These are phyloP conservation scores for Fraxinus floribunda DNA, from an alignment of 305 asterid species.

Conservation along the genomic window DNA sequence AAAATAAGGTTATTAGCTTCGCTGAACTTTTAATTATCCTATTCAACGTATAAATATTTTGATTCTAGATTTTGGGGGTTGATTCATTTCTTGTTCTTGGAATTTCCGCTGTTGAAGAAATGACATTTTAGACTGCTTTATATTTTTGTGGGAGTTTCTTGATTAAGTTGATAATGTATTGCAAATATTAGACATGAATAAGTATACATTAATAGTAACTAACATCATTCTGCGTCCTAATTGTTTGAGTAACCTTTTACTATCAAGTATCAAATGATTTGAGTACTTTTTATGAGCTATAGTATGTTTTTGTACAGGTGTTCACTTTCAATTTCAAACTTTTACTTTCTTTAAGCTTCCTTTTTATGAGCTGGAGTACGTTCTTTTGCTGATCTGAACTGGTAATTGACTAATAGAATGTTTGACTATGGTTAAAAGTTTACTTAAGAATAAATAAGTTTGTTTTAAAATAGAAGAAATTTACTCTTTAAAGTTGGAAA, in stretches of 20 bases:
- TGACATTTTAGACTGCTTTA: not conserved
- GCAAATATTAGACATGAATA: not conserved
- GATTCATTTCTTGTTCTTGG: not conserved
- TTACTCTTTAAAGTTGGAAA: not conserved
- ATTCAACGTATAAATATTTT: not conserved
- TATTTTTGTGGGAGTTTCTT: not conserved
- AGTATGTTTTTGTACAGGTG: not conserved
- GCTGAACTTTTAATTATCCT: not conserved
- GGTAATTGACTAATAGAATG: not conserved
- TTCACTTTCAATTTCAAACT: not conserved
- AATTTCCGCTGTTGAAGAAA: not conserved
- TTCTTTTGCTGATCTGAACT: not conserved
- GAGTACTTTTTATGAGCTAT: not conserved
- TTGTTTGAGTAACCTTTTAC: not conserved
- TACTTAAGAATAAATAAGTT: not conserved
- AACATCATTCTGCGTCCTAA: not conserved
- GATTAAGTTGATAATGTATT: not conserved
- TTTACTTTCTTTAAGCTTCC: not conserved
- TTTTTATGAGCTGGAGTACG: not conserved
- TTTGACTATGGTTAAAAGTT: not conserved
- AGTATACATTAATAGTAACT: not conserved
- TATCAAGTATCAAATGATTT: not conserved
- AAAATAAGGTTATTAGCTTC: not conserved
- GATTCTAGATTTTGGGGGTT: not conserved
- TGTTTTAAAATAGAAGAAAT: not conserved